Evolutionary conservation across 192 early-diverging fungal genomes (phyloP), one percentile per base, ranked within the genome.

Genomic region (Podila clonocystis): DNA sequence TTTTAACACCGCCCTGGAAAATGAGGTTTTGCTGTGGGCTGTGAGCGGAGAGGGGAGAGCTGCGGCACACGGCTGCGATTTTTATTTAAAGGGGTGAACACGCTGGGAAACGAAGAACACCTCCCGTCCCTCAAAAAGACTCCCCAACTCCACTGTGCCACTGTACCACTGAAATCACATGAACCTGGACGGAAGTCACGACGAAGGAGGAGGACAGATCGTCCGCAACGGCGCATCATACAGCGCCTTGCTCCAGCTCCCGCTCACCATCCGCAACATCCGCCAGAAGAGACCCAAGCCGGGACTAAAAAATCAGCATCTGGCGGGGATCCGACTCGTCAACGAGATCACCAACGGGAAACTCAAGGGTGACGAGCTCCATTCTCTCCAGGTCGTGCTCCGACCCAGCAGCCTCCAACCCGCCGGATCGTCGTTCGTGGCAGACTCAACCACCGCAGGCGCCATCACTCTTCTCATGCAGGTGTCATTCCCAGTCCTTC

Each of bases 391-490:
- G 29, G 58, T 70, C 5, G 17, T 29, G 26, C 34, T 67, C 65
- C 6, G 26, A 17, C 67, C 67, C 1, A 29, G 28, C 63, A 17
- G 28, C 17, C 67, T 49, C 60, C 19, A 45, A 5, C 33, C 67
- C 30, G 8, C 59, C 34, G 67, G 59, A 8, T 24, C 58, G 15
- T 59, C 68, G 5, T 76, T 45, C 50, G n/a, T 62, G 64, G 82
- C 78, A 19, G 78, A 82, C 79, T 64, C 79, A 6, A 36, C 34
- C 29, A 82, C 79, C 2, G 78, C 78, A 13, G 78, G 78, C 9
- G 64, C 63, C 17, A 84, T 85, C 45, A 67, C 82, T 8, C 65
- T 85, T 36, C 58, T 85, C 45, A 82, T 85, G 45, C 83, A 85
- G 29, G 55, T 72, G 13, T 45, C 70, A 1, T 63, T 85, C n/a